phyloP scores from a whole-genome alignment of 106 monocot genomes.

The Ottelia alismoides region DNA sequence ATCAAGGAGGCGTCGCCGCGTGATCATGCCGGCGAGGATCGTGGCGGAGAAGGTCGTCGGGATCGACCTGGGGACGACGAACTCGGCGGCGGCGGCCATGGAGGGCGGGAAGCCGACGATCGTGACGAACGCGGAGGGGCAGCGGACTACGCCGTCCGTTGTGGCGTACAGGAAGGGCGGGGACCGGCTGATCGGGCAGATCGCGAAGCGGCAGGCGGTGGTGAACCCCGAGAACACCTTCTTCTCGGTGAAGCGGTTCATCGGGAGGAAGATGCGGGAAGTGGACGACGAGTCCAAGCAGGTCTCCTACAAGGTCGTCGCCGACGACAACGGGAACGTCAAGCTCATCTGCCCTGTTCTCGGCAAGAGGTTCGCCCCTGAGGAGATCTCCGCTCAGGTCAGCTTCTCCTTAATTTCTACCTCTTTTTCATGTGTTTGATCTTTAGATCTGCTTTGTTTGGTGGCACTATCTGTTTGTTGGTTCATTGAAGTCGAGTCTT shows the following conservation, averaged over 20 bases:
- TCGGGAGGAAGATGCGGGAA: conserved; percentile 1
- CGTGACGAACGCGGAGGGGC: background rate
- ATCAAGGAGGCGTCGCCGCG: background rate
- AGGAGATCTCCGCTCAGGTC: too few species aligned
- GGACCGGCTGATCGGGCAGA: background rate
- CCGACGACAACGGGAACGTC: conserved; percentile 1
- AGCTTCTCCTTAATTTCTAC: too few species aligned
- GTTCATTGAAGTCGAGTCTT: too few species aligned
- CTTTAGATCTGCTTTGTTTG: too few species aligned
- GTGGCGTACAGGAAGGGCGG: background rate
- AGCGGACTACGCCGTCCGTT: background rate
- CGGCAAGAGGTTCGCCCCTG: too few species aligned
- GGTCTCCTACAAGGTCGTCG: background rate
- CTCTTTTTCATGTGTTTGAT: too few species aligned
- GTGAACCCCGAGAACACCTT: conserved; percentile 2
- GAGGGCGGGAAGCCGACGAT: conserved; percentile 4
- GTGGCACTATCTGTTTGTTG: too few species aligned
- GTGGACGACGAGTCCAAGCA: too few species aligned
- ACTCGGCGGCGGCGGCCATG: conserved; percentile 5
- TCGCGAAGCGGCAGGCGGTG: background rate
- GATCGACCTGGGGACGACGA: conserved; percentile 2
- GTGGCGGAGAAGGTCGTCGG: conserved; percentile 3
- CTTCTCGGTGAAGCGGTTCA: conserved; percentile 3
- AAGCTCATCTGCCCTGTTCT: too few species aligned
- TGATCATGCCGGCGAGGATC: background rate